A percentile compares a stretch with the other conserved stretches of the same genome.
These are phyloP conservation scores for Metschnikowia noctiluminum DNA, from an alignment of 805 yeast genomes.

Conservation along the genomic window DNA sequence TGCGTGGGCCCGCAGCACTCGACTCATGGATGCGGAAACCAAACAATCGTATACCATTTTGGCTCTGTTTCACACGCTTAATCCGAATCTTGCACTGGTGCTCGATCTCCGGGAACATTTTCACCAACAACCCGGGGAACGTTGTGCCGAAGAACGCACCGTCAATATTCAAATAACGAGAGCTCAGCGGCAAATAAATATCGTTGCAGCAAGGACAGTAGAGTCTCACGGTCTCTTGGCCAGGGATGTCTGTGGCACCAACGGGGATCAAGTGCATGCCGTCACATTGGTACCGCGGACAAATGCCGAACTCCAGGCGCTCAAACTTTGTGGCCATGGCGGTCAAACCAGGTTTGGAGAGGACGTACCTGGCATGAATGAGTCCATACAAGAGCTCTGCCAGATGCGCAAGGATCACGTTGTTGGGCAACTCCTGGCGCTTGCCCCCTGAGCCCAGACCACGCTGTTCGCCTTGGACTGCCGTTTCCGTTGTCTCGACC, in stretches of 20 bases:
- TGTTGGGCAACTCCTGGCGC: slow-evolving; percentile 58
- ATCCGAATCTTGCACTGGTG: slow-evolving; percentile 62
- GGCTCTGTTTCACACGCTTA: slow-evolving; percentile 45
- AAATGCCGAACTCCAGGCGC: slow-evolving; percentile 81
- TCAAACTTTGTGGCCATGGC: slow-evolving; percentile 94
- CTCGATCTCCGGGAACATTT: slow-evolving; percentile 88
- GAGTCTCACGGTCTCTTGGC: slow-evolving; percentile 85
- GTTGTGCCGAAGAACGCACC: slow-evolving; percentile 98
- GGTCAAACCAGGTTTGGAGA: slow-evolving; percentile 85
- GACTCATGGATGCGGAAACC: slow-evolving; percentile 80
- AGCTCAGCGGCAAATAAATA: slow-evolving; percentile 79
- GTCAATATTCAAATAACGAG: slow-evolving; percentile 84
- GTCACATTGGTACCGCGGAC: slow-evolving; percentile 87
- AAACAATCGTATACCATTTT: slow-evolving; percentile 71
- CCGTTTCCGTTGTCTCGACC: slow-evolving; percentile 39
- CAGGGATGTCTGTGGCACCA: slow-evolving; percentile 87
- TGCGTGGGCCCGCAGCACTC: slow-evolving; percentile 84
- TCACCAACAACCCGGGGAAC: slow-evolving; percentile 88
- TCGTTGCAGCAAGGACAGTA: slow-evolving; percentile 96
- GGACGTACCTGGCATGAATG: slow-evolving; percentile 87
- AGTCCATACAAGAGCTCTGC: slow-evolving; percentile 92
- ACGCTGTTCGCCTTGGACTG: background rate
- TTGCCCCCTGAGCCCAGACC: slow-evolving; percentile 23
- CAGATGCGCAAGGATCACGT: slow-evolving; percentile 78
- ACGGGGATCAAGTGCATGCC: slow-evolving; percentile 88